phyloP scores from a whole-genome alignment of 2,329 filamentous ascomycete species.

The Penicillium sp. region DNA sequence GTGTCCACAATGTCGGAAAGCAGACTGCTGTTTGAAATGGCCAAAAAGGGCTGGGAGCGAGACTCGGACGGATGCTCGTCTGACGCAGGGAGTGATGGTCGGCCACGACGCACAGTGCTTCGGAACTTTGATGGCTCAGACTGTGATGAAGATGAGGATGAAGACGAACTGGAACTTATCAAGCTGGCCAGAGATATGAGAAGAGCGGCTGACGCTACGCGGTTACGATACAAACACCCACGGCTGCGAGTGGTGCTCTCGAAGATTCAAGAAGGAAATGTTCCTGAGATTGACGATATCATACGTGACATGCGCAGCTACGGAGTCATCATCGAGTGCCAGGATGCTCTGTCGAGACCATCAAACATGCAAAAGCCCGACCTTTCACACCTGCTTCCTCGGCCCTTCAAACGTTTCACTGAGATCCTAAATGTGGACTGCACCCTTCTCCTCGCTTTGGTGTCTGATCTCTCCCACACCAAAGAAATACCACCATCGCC shows the following conservation, averaged over 20 bases:
- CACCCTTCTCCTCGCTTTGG: conserved; percentile 65
- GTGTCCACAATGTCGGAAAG: conserved; percentile 60
- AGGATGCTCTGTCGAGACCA: conserved; percentile 15
- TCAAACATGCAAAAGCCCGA: conserved; percentile 11
- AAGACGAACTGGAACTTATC: conserved; percentile 54
- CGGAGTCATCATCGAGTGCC: conserved; percentile 41
- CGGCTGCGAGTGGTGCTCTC: conserved; percentile 56
- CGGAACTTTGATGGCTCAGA: conserved; percentile 29
- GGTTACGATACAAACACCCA: conserved; percentile 56
- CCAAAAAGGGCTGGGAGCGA: conserved; percentile 59
- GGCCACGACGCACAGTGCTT: conserved; percentile 17
- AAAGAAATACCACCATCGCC: conserved; percentile 40
- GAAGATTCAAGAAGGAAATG: conserved; percentile 48
- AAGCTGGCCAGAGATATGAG: conserved; percentile 55
- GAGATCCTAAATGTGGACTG: conserved; percentile 44
- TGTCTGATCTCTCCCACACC: conserved; percentile 66
- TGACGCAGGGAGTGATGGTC: conserved; percentile 19
- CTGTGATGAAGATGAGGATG: conserved; percentile 41
- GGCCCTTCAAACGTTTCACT: conserved; percentile 39
- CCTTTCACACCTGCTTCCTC: conserved; percentile 35
- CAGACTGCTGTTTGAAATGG: conserved; percentile 60
- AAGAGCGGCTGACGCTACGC: conserved; percentile 51
- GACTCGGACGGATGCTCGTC: conserved; percentile 41
- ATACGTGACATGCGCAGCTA: conserved; percentile 51
- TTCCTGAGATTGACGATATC: conserved; percentile 51